Base-by-base conservation (phyloP, 257 asterid species). In the Gentiana straminea region DNA sequence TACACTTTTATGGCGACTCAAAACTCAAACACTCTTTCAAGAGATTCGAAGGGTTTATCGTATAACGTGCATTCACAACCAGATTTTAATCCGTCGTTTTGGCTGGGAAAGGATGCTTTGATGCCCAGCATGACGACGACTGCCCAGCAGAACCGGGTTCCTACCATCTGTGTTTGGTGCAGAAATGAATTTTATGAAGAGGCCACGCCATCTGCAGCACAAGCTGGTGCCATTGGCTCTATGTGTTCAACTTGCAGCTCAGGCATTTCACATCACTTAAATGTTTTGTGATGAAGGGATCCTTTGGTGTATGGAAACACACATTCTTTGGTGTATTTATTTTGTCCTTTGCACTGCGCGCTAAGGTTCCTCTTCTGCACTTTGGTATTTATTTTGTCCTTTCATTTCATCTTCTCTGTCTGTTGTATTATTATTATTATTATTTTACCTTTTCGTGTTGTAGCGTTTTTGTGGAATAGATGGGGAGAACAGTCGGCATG, bases 1-100 rank as follows among this genome's bases (percentile, higher is more conserved):
- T 81, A 84, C 71, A 80, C 93, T 71, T 82, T 88, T 51, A 75
- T 88, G 83, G 76, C 85, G 1, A 74, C 80, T n/a, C 79, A 71
- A 51, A 75, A 81, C 68, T 73, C 86, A 48, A 75, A 64, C 69
- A 45, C 81, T 8, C 52, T 81, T 62, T 78, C 82, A 7, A 81
- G 57, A 67, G 84, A 78, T 43, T 49, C 86, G 58, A 82, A 74
- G 76, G 79, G 64, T 58, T 81, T 70, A 60, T 59, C 84, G 5
- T 75, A 58, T 7, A 58, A 53, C 33, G 49, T 75, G 15, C 72
- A 64, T 39, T 65, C 71, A 35, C 85, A 72, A 41, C 81, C 78
- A 64, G 81, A 78, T 33, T 63, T 71, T 51, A 80, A 74, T 52
- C 63, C 83, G 13, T 64, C 89, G n/a, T 82, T 73, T 73, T 88